Percentiles rank a stretch among this genome's conserved stretches.
Evolutionary conservation across 352 stramenopile genomes (phyloP).

Genomic region (Globisporangium nagaii): DNA sequence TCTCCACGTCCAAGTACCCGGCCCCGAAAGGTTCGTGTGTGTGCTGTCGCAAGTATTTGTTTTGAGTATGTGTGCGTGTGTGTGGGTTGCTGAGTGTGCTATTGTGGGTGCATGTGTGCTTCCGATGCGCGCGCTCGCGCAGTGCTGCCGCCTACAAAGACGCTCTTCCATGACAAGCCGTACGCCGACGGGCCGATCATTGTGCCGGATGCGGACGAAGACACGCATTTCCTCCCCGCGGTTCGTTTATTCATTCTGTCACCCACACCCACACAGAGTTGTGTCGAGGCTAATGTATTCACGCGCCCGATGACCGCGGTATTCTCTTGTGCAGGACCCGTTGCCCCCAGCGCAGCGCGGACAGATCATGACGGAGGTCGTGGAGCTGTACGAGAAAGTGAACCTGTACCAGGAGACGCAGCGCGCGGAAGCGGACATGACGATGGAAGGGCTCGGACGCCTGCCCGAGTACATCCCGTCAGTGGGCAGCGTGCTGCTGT

Average conservation of each 20-base stretch:
- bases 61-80: neutral
- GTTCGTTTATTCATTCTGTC: conserved; percentile 11
- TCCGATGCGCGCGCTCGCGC: neutral
- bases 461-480: conserved; percentile 81
- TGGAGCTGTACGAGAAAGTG: conserved; percentile 82
- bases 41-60: neutral
- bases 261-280: too few relatives aligned
- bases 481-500: conserved; percentile 76
- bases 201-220: conserved; percentile 62
- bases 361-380: conserved; percentile 74
- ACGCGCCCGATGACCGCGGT: too few relatives aligned
- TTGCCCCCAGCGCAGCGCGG: conserved; percentile 63
- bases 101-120: neutral
- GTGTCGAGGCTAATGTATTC: too few relatives aligned
- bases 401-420: conserved; percentile 75
- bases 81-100: neutral
- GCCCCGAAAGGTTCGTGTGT: conserved; percentile 41
- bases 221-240: conserved; percentile 78
- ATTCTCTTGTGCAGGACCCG: conserved; percentile 32
- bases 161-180: conserved; percentile 80
- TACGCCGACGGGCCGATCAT: conserved; percentile 73
- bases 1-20: conserved; percentile 85
- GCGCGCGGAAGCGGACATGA: conserved; percentile 74
- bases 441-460: conserved; percentile 61
- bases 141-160: conserved; percentile 58